Percentiles rank a stretch among this genome's conserved stretches.
These are phyloP conservation scores for Cafeteria roenbergensis DNA, from an alignment of 108 stramenopile genomes.

Conservation along the genomic window DNA sequence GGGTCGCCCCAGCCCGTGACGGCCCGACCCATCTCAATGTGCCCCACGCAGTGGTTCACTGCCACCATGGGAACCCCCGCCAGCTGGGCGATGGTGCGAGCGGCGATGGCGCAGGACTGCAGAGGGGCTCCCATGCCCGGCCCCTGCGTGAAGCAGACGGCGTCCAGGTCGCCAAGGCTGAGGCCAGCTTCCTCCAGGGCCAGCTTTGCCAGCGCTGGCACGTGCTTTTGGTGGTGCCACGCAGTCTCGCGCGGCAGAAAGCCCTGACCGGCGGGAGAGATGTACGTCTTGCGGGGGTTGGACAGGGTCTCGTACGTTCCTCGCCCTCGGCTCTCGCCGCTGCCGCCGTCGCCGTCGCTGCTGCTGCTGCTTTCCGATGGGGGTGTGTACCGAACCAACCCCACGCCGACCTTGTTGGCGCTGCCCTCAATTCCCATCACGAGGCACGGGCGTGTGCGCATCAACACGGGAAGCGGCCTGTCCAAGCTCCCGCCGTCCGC, in stretches of 20 bases:
- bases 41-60: conserved; percentile 97
- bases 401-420: conserved; percentile 97
- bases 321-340: conserved; percentile 22
- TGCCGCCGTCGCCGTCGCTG: conserved; percentile 1
- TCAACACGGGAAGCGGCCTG: too few species aligned
- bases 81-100: conserved; percentile 60
- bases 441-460: too few species aligned
- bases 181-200: conserved; percentile 68
- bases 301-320: conserved; percentile 67
- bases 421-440: conserved; percentile 93
- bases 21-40: conserved; percentile 98
- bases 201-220: conserved; percentile 70
- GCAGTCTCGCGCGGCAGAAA: conserved; percentile 92
- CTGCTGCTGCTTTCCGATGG: too few species aligned
- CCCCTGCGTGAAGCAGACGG: conserved; percentile 74
- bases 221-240: conserved; percentile 81
- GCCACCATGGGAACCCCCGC: conserved; percentile 78
- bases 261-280: conserved; percentile 81
- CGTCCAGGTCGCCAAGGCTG: conserved; percentile 29
- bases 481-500: too few species aligned
- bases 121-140: conserved; percentile 99
- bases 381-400: conserved; percentile 70
- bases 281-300: conserved; percentile 89
- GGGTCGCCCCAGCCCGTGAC: conserved; percentile 67
- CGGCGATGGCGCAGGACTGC: conserved; percentile 71